Evolutionary conservation across 2,329 filamentous ascomycete species (phyloP).

Genomic region (Nothophoma quercina): DNA sequence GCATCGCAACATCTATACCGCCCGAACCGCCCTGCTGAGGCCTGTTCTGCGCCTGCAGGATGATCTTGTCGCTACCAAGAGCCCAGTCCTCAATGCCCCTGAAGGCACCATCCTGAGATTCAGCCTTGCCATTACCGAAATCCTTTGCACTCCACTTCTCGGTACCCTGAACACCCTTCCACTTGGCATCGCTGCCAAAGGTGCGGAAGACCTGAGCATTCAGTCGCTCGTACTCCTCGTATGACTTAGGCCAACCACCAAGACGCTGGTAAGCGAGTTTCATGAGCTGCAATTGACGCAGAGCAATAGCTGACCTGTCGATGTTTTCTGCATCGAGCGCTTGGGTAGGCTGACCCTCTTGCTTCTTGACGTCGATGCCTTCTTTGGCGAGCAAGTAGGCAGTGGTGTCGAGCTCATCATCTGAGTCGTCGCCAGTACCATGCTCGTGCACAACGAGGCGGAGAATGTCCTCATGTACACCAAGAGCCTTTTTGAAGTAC

Average conservation of each 20-base stretch:
- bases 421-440: constrained; percentile 34
- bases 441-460: constrained; percentile 40
- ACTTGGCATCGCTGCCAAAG: constrained; percentile 45
- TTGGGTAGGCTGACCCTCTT: constrained; percentile 33
- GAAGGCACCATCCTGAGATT: constrained; percentile 50
- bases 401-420: constrained; percentile 47
- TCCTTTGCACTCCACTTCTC: constrained; percentile 59
- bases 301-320: constrained; percentile 33
- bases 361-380: constrained; percentile 39
- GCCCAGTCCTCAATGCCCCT: constrained; percentile 43
- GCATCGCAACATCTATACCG: not conserved
- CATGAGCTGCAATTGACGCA: constrained; percentile 48
- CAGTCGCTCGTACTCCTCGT: constrained; percentile 57
- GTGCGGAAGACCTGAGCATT: constrained; percentile 54
- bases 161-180: constrained; percentile 54
- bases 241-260: constrained; percentile 57
- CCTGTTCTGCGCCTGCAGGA: constrained; percentile 23
- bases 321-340: constrained; percentile 39
- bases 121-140: constrained; percentile 57
- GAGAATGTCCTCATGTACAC: constrained; percentile 44
- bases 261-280: constrained; percentile 54
- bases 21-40: not conserved
- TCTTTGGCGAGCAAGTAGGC: constrained; percentile 48
- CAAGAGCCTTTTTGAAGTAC: constrained; percentile 50
- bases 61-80: constrained; percentile 31